Conservation (phyloP, 805 yeast species). For the Vanderwaltozyma polyspora region DNA sequence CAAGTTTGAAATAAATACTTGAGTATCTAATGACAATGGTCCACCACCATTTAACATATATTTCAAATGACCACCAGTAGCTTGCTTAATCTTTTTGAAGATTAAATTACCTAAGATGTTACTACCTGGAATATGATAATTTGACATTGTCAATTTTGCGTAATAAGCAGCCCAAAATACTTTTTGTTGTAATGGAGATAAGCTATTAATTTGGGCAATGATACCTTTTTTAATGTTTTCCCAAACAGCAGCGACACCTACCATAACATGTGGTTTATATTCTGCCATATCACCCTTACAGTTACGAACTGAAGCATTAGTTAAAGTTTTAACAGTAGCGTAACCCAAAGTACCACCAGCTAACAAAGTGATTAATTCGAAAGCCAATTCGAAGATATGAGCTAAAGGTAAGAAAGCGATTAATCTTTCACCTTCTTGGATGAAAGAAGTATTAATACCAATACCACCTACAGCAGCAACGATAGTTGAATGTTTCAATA, state of each 20-base stretch:
- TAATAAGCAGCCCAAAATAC: conserved; percentile 82
- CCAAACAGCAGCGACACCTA: conserved; percentile 98
- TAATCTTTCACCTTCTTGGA: conserved; percentile 53
- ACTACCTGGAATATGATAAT: conserved; percentile 67
- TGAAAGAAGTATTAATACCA: conserved; percentile 45
- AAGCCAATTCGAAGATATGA: conserved; percentile 85
- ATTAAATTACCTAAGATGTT: conserved; percentile 50
- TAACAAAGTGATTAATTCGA: conserved; percentile 65
- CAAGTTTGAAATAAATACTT: conserved; percentile 62
- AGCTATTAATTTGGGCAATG: conserved; percentile 55
- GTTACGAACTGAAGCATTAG: conserved; percentile 70
- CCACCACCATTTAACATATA: conserved; percentile 84
- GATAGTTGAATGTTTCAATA: conserved; percentile 50
- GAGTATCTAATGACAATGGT: conserved; percentile 76
- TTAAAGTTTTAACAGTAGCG: conserved; percentile 83
- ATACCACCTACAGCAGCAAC: conserved; percentile 84
- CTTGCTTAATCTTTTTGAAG: conserved; percentile 81
- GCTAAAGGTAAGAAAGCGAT: conserved; percentile 91
- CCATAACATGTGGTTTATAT: conserved; percentile 88
- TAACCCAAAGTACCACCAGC: conserved; percentile 91
- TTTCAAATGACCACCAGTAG: conserved; percentile 85
- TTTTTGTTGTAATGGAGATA: conserved; percentile 59
- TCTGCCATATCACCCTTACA: conserved; percentile 82
- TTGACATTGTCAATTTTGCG: conserved; percentile 52
- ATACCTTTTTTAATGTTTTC: conserved; percentile 92